Evolutionary conservation across 352 stramenopile genomes (phyloP).

Genomic region (Pseudoperonospora humuli): DNA sequence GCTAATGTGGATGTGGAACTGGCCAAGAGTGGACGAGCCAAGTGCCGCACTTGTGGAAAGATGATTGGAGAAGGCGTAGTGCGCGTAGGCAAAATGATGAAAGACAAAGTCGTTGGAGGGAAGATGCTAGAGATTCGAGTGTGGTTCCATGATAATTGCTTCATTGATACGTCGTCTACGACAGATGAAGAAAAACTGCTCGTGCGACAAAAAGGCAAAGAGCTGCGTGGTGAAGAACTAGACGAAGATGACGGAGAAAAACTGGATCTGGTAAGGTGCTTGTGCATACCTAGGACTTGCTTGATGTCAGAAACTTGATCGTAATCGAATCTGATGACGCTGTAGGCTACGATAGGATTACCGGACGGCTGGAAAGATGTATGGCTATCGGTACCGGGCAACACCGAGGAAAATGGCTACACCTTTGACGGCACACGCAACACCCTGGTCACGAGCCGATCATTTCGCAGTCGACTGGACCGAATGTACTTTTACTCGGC

Average conservation of each 20-base stretch:
- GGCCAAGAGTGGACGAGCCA: constrained; percentile 41
- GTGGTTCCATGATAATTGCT: constrained; percentile 60
- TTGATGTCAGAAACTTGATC: too few species aligned
- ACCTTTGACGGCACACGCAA: constrained; percentile 69
- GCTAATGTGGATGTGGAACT: constrained; percentile 45
- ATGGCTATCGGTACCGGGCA: constrained; percentile 53
- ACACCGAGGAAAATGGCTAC: constrained; percentile 68
- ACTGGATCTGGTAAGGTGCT: constrained; percentile 17
- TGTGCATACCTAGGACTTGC: too few species aligned
- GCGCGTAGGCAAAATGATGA: constrained; percentile 46
- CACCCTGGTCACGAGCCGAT: constrained; percentile 42
- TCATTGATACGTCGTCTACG: constrained; percentile 19
- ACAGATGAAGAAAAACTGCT: constrained; percentile 36
- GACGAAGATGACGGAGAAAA: constrained; percentile 4
- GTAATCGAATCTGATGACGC: background rate
- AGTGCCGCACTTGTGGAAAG: constrained; percentile 43
- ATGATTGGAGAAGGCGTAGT: constrained; percentile 36
- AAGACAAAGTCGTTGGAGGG: constrained; percentile 38
- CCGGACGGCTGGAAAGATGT: constrained; percentile 57
- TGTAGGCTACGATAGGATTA: constrained; percentile 38
- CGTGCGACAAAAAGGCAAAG: constrained; percentile 13
- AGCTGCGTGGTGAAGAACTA: constrained; percentile 6
- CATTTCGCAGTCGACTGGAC: constrained; percentile 65
- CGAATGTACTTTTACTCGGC: constrained; percentile 63
- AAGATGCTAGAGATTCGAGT: constrained; percentile 38